Evolutionary conservation across 129 eudicot species (phyloP).

Genomic region (Logfia minima): DNA sequence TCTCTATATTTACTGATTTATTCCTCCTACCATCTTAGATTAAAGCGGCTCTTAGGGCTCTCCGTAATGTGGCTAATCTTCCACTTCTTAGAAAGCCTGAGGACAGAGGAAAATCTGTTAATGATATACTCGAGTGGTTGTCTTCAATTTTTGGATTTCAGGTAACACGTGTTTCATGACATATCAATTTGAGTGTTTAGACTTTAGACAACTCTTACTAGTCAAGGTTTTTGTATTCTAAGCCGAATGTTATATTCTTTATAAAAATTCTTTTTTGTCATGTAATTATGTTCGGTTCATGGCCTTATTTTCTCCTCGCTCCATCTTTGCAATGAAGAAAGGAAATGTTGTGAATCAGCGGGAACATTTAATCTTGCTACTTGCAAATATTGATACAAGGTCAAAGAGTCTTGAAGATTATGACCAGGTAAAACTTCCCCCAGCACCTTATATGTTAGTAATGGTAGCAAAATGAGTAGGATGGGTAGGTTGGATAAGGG

Average conservation of each 20-base stretch:
- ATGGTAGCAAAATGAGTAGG: background rate
- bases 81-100: conserved; percentile 67
- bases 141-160: conserved; percentile 86
- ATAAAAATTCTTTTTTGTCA: background rate
- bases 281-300: background rate
- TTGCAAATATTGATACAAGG: conserved; percentile 86
- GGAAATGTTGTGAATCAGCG: conserved; percentile 98
- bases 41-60: conserved; percentile 75
- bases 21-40: conserved; percentile 49
- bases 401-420: conserved; percentile 41
- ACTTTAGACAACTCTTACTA: background rate
- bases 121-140: conserved; percentile 94
- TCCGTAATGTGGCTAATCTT: conserved; percentile 67
- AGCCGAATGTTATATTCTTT: background rate
- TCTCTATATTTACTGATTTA: background rate
- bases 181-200: background rate
- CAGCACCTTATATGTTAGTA: background rate
- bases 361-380: conserved; percentile 89
- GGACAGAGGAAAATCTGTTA: conserved; percentile 57
- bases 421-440: conserved; percentile 50
- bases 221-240: background rate
- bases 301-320: background rate
- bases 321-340: conserved; percentile 60
- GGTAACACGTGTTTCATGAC: conserved; percentile 41
- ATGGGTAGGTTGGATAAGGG: background rate